phyloP scores from a whole-genome alignment of 768 basidiomycete species.

The Naganishia vishniacii region DNA sequence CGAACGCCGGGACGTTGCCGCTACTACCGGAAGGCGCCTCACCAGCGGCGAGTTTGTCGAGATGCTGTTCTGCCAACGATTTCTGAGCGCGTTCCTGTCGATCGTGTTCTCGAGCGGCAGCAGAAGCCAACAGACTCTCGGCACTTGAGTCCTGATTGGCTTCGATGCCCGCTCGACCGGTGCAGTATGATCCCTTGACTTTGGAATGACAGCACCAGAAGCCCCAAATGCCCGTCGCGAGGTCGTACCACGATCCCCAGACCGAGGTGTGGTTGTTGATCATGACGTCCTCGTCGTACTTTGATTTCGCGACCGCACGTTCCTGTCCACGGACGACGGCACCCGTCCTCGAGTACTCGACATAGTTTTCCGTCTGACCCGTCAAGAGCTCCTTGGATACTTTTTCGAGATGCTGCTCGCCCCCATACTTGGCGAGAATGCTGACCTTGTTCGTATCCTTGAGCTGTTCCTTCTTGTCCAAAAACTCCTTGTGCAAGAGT shows the following conservation, averaged over 20 bases:
- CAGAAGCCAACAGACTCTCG: constrained; percentile 57
- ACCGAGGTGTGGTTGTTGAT: constrained; percentile 83
- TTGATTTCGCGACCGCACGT: constrained; percentile 75
- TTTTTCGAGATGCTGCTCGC: constrained; percentile 80
- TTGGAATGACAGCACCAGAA: constrained; percentile 89
- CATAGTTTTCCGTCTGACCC: constrained; percentile 94
- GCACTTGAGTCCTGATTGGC: constrained; percentile 72
- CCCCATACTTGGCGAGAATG: constrained; percentile 88
- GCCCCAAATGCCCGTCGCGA: constrained; percentile 70
- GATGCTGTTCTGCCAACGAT: constrained; percentile 40
- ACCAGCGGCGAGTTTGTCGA: constrained; percentile 30
- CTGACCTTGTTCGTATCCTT: constrained; percentile 83
- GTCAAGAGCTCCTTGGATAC: constrained; percentile 87
- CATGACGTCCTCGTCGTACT: constrained; percentile 89
- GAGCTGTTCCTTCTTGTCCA: constrained; percentile 82
- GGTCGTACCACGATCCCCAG: constrained; percentile 96
- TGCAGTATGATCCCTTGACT: constrained; percentile 82
- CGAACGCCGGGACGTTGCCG: constrained; percentile 55
- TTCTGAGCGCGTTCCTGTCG: constrained; percentile 46
- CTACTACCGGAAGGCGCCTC: constrained; percentile 25
- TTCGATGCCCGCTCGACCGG: constrained; percentile 75
- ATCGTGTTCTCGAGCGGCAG: constrained; percentile 35
- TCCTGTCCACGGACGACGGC: constrained; percentile 87
- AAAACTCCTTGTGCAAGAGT: constrained; percentile 82
- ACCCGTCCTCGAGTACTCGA: constrained; percentile 90